phyloP scores from a whole-genome alignment of 768 basidiomycete genomes.

The Boletellus sp. region DNA sequence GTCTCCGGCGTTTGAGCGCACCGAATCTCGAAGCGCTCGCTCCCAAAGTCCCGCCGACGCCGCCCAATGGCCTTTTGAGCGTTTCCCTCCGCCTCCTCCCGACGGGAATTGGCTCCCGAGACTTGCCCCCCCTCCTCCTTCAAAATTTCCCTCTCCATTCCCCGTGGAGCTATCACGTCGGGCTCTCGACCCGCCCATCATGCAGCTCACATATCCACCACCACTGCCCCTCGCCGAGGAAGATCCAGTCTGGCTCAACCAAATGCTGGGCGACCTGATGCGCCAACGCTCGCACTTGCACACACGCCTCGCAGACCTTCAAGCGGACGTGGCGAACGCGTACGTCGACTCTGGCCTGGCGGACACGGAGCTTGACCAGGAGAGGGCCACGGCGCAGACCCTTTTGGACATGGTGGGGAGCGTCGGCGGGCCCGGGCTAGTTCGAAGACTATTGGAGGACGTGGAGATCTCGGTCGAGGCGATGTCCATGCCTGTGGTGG shows the following conservation, averaged over 20 bases:
- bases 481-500: slow-evolving; percentile 9
- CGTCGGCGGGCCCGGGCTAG: slow-evolving; percentile 28
- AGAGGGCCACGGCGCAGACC: slow-evolving; percentile 20
- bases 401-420: slow-evolving; percentile 22
- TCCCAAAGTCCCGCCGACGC: background rate
- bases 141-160: slow-evolving; percentile 13
- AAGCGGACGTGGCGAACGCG: slow-evolving; percentile 18
- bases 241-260: slow-evolving; percentile 27
- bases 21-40: background rate
- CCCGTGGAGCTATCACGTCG: slow-evolving; percentile 4
- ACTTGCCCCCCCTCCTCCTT: slow-evolving; percentile 13
- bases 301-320: slow-evolving; percentile 11
- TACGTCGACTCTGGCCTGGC: slow-evolving; percentile 27
- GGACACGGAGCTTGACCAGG: slow-evolving; percentile 23
- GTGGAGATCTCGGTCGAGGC: slow-evolving; percentile 12
- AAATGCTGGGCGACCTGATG: slow-evolving; percentile 25
- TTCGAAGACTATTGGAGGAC: slow-evolving; percentile 23
- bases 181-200: slow-evolving; percentile 26
- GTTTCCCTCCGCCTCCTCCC: slow-evolving; percentile 24
- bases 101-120: slow-evolving; percentile 28
- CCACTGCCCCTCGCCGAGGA: slow-evolving; percentile 18
- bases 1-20: slow-evolving; percentile 1
- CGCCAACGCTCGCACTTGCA: slow-evolving; percentile 26
- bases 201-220: slow-evolving; percentile 27
- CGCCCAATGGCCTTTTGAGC: slow-evolving; percentile 26